phyloP scores from a whole-genome alignment of 441 rosid species.

The Euphorbia corollata region DNA sequence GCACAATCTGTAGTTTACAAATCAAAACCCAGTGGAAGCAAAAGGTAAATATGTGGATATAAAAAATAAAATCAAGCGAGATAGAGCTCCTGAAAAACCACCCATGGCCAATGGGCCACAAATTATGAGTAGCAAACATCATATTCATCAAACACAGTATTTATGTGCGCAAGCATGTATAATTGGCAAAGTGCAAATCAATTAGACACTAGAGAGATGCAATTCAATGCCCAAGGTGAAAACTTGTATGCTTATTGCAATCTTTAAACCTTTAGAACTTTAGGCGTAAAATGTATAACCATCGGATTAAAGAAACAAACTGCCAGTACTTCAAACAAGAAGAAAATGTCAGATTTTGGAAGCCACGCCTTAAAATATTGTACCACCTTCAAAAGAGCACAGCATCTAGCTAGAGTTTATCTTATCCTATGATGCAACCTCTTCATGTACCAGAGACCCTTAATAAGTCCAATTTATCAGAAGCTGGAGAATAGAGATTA shows the following conservation, averaged over 20 bases:
- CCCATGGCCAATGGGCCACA: not conserved
- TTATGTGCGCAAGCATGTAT: not conserved
- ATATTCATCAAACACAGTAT: not conserved
- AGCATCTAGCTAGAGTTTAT: too few species aligned
- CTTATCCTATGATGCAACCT: not conserved
- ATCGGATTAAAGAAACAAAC: not conserved
- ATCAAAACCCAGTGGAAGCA: constrained; percentile 2
- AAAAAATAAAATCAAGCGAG: not conserved
- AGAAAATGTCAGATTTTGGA: not conserved
- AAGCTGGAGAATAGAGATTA: not conserved
- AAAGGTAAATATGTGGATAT: not conserved
- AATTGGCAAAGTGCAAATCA: constrained; percentile 1
- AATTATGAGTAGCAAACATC: not conserved
- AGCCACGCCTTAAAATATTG: not conserved
- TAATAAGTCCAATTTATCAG: not conserved
- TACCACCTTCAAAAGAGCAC: too few species aligned
- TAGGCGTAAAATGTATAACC: not conserved
- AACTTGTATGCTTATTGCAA: not conserved
- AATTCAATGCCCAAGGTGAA: not conserved
- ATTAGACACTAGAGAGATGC: not conserved
- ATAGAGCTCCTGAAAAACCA: not conserved
- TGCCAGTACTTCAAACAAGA: not conserved
- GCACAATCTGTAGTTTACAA: constrained; percentile 53
- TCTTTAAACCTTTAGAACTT: not conserved
- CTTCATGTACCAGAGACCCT: not conserved